phyloP scores from a whole-genome alignment of 176 grass and related monocot genomes.

The Rhynchospora tenuis region DNA sequence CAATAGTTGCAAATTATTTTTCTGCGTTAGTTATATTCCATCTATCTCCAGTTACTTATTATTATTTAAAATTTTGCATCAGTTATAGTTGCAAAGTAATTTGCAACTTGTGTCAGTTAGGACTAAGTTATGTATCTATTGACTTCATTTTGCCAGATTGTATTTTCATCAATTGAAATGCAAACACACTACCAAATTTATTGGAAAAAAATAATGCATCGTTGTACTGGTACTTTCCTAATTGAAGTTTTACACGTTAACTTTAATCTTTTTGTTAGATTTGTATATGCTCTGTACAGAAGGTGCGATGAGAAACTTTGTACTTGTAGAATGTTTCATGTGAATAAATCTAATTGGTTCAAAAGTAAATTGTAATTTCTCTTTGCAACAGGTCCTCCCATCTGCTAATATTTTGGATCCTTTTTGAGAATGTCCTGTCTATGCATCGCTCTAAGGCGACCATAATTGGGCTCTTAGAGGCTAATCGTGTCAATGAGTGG shows the following conservation, averaged over 20 bases:
- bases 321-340: neutral
- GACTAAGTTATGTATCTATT: neutral
- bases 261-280: neutral
- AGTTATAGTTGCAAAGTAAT: neutral
- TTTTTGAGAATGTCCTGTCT: slow-evolving; percentile 95
- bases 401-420: slow-evolving; percentile 84
- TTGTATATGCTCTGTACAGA: neutral
- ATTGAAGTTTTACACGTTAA: neutral
- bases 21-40: neutral
- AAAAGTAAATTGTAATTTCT: neutral
- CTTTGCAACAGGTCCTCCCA: slow-evolving; percentile 46
- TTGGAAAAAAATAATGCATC: neutral
- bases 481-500: slow-evolving; percentile 81
- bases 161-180: neutral
- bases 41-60: neutral
- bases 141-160: neutral
- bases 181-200: neutral
- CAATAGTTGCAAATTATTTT: neutral
- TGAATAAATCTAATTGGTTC: neutral
- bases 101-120: neutral
- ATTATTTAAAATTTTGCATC: no score
- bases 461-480: slow-evolving; percentile 68
- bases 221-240: neutral
- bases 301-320: no score
- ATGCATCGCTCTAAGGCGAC: slow-evolving; percentile 80